Base-by-base conservation (phyloP, 2,329 filamentous ascomycete genomes). In the Ceratocystis huliohia region DNA sequence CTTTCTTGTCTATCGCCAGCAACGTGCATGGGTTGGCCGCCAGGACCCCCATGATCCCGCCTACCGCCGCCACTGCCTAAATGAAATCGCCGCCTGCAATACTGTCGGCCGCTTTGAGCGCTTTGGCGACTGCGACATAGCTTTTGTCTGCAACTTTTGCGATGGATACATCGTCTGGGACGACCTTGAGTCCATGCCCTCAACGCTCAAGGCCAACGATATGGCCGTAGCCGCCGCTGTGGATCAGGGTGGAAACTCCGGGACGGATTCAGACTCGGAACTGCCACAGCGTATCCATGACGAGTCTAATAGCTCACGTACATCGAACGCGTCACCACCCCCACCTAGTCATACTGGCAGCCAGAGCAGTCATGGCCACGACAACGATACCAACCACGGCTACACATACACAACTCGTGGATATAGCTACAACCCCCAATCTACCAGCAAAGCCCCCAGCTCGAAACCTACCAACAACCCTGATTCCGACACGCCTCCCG, bases 101-200 rank as follows among this genome's bases (percentile, higher is more conserved):
- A 72, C 73, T 3, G 76, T 82, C 1, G 83, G 83, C n/a, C 75
- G 76, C 33, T 84, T 84, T 68, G 79, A 83, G 73, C 78, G 81
- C 15, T 79, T 84, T 64, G 80, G 78, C 53, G 79, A 83, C 41
- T 72, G 73, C 48, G 82, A 84, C 68, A 77, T 84, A 61, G 82
- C 79, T 6, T 85, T 84, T 70, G 76, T 83, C 6, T 85, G 83
- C 74, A 82, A 85, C 73, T 85, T 80, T 71, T 85, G 83, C 74
- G 82, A 84, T 71, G 83, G 83, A 1, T 81, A 82, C 71, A 74
- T 85, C 28, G 74, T 85, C 25, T 85, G 83, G 83, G 77, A 81
- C 67, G 81, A 85, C 71, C 70, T 85, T 41, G 76, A 78, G 69
- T 75, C 74, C 62, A 80, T 84, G 74, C 82, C 82, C 5, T 79